phyloP scores from a whole-genome alignment of 2,329 filamentous ascomycete genomes.

The Alternaria atra region DNA sequence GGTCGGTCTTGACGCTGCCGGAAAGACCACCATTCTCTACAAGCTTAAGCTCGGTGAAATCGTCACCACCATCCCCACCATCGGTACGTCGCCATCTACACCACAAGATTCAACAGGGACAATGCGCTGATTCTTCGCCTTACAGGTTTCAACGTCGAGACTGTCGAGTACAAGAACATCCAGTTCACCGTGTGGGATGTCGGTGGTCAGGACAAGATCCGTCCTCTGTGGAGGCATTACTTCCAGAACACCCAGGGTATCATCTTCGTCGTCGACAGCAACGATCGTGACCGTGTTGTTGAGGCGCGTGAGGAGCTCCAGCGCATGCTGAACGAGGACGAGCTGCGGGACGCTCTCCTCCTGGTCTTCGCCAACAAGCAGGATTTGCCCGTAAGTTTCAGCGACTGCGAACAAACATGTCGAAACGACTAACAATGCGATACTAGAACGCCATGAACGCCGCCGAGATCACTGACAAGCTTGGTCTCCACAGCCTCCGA shows the following conservation, averaged over 20 bases:
- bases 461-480: slow-evolving; percentile 99
- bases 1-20: slow-evolving; percentile 96
- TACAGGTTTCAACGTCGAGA: slow-evolving; percentile 93
- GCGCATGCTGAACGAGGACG: slow-evolving; percentile 96
- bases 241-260: slow-evolving; percentile 95
- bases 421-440: slow-evolving; percentile 23
- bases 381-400: slow-evolving; percentile 77
- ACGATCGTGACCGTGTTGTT: slow-evolving; percentile 88
- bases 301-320: slow-evolving; percentile 94
- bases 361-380: slow-evolving; percentile 99
- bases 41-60: slow-evolving; percentile 99
- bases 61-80: slow-evolving; percentile 97
- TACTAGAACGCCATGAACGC: slow-evolving; percentile 97
- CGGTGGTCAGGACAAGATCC: slow-evolving; percentile 98
- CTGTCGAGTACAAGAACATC: slow-evolving; percentile 98
- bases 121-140: slow-evolving; percentile 35
- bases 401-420: neutral
- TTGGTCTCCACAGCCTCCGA: slow-evolving; percentile 98
- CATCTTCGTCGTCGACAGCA: slow-evolving; percentile 98
- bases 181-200: slow-evolving; percentile 99
- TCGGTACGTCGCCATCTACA: slow-evolving; percentile 62
- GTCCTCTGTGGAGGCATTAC: slow-evolving; percentile 97
- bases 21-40: slow-evolving; percentile 98
- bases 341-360: slow-evolving; percentile 95
- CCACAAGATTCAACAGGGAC: slow-evolving; percentile 3